Evolutionary conservation across 2,329 filamentous ascomycete species (phyloP).

Genomic region (Fusarium anguioides): DNA sequence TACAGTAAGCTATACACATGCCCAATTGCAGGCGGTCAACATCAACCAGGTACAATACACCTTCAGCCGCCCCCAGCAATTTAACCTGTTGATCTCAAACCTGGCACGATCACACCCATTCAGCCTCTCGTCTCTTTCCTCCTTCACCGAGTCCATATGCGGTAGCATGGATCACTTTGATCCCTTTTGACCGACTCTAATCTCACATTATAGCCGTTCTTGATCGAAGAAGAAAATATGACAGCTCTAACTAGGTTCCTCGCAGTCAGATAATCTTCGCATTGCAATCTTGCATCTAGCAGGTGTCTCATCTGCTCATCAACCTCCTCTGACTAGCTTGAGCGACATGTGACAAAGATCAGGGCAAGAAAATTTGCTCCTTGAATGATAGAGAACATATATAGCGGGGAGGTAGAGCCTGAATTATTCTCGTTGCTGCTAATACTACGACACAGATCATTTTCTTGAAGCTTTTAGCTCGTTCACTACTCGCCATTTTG

Average conservation of each 20-base stretch:
- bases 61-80: background rate
- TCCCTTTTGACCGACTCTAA: background rate
- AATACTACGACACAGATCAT: background rate
- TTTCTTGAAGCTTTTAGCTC: background rate
- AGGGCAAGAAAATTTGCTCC: background rate
- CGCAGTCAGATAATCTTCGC: background rate
- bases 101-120: background rate
- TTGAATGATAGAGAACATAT: background rate
- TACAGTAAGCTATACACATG: background rate
- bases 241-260: background rate
- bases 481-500: slow-evolving; percentile 12
- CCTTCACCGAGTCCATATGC: background rate
- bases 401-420: background rate
- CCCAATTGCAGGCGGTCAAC: background rate
- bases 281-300: slow-evolving; percentile 4
- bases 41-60: background rate
- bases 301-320: background rate
- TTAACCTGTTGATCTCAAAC: background rate
- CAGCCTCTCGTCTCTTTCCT: background rate
- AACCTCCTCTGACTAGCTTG: background rate
- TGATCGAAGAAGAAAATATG: background rate
- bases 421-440: background rate
- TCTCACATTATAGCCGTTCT: background rate
- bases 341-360: background rate
- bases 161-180: background rate